Conservation (phyloP, 139 green algal species). For the Chlorella sp. region DNA sequence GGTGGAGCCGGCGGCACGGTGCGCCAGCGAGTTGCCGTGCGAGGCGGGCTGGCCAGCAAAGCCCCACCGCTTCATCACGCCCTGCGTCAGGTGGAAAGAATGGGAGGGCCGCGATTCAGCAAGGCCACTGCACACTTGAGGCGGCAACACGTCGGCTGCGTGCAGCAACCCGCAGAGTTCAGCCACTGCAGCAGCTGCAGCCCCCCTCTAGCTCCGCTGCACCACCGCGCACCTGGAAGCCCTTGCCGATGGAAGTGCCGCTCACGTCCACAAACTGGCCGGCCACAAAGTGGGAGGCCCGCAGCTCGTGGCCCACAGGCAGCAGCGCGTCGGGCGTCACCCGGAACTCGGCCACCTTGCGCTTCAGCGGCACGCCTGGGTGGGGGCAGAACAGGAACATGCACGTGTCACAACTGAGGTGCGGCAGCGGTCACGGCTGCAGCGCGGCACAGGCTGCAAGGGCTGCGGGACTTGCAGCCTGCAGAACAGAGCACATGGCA, state of each 20-base stretch:
- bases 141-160: no score
- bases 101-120: no score
- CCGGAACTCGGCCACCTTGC: slow-evolving; percentile 86
- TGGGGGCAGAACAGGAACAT: neutral
- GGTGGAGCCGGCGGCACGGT: slow-evolving; percentile 78
- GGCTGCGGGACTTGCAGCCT: no score
- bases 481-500: no score
- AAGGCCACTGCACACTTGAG: no score
- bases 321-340: slow-evolving; percentile 88
- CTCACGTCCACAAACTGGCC: slow-evolving; percentile 96
- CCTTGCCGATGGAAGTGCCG: slow-evolving; percentile 93
- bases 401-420: neutral
- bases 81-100: slow-evolving; percentile 29
- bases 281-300: slow-evolving; percentile 87
- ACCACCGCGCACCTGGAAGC: slow-evolving; percentile 69
- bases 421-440: no score
- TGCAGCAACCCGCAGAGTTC: no score
- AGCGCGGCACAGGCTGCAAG: no score
- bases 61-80: slow-evolving; percentile 95
- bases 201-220: no score
- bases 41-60: slow-evolving; percentile 91
- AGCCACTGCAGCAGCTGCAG: no score
- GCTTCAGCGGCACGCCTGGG: slow-evolving; percentile 75
- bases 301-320: slow-evolving; percentile 83
- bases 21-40: slow-evolving; percentile 89